Evolutionary conservation across 1,284 basidiomycete genomes (phyloP).

Genomic region (Tylopilus sp.): DNA sequence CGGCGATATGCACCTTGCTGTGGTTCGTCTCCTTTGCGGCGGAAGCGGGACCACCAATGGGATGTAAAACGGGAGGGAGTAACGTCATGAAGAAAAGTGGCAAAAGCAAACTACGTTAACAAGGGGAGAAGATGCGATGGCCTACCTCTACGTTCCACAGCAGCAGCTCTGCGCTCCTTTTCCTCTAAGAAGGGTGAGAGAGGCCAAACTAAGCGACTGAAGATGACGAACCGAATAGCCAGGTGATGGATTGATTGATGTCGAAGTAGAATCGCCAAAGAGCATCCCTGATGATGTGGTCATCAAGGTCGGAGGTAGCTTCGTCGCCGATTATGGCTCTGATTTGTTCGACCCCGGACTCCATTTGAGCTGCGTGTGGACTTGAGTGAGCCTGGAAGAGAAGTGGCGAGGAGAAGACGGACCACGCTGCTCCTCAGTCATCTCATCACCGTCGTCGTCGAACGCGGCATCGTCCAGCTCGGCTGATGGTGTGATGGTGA

Average conservation of each 20-base stretch:
- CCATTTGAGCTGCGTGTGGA: conserved; percentile 59
- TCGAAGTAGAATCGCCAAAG: conserved; percentile 92
- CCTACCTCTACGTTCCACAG: conserved; percentile 82
- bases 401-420: conserved; percentile 9
- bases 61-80: conserved; percentile 29
- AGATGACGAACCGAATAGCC: conserved; percentile 58
- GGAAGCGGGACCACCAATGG: conserved; percentile 33
- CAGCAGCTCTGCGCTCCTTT: conserved; percentile 48
- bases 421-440: conserved; percentile 71
- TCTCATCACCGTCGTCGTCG: conserved; percentile 66
- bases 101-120: conserved; percentile 34
- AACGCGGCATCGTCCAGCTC: conserved; percentile 71
- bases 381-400: conserved; percentile 1
- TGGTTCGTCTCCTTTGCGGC: conserved; percentile 30
- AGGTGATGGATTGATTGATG: conserved; percentile 69
- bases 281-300: conserved; percentile 71
- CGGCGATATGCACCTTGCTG: conserved; percentile 37
- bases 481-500: conserved; percentile 41
- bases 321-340: conserved; percentile 64
- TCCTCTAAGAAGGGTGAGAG: conserved; percentile 44
- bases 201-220: background rate
- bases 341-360: conserved; percentile 63
- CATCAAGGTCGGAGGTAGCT: conserved; percentile 62
- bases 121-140: conserved; percentile 21
- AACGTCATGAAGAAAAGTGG: conserved; percentile 31